These are phyloP conservation scores for Bimuria novae-zelandiae DNA, from an alignment of 2,329 filamentous ascomycete species.

Conservation along the genomic window DNA sequence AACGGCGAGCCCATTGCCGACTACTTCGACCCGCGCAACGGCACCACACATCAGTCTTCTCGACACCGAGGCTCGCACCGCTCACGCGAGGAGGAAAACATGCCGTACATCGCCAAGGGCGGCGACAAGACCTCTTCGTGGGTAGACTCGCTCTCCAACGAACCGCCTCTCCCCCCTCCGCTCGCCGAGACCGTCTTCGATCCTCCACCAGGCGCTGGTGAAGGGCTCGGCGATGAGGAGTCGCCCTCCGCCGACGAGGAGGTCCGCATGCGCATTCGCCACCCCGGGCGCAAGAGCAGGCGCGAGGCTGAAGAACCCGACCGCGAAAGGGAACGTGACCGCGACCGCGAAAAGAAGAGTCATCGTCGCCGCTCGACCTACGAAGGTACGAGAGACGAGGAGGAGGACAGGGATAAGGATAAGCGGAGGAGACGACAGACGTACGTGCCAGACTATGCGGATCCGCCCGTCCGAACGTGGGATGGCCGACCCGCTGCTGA, in stretches of 20 bases:
- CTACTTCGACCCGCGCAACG: conserved; percentile 53
- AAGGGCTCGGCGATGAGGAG: conserved; percentile 37
- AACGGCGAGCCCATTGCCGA: conserved; percentile 47
- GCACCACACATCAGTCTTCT: conserved; percentile 18
- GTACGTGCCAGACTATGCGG: conserved; percentile 39
- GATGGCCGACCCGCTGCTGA: conserved; percentile 47
- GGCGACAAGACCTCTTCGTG: conserved; percentile 57
- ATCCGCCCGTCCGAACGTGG: conserved; percentile 43
- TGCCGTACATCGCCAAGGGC: conserved; percentile 43
- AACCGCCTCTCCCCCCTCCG: conserved; percentile 53
- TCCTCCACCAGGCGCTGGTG: conserved; percentile 31
- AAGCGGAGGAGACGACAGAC: conserved; percentile 37
- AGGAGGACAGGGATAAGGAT: conserved; percentile 20
- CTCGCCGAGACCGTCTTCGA: conserved; percentile 54
- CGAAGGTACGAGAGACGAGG: conserved; percentile 26
- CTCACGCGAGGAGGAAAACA: conserved; percentile 32
- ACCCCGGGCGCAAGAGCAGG: conserved; percentile 32
- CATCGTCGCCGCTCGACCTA: conserved; percentile 33
- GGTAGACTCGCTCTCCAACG: conserved; percentile 53
- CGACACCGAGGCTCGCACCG: conserved; percentile 37
- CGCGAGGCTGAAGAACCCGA: conserved; percentile 37
- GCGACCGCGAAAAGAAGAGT: conserved; percentile 32
- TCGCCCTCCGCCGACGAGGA: conserved; percentile 46
- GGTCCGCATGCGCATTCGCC: conserved; percentile 40
- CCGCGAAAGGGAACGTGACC: conserved; percentile 27